Evolutionary conservation across 2,329 filamentous ascomycete genomes (phyloP), one percentile per base, ranked within the genome.

Genomic region (Acrodontium crateriforme): DNA sequence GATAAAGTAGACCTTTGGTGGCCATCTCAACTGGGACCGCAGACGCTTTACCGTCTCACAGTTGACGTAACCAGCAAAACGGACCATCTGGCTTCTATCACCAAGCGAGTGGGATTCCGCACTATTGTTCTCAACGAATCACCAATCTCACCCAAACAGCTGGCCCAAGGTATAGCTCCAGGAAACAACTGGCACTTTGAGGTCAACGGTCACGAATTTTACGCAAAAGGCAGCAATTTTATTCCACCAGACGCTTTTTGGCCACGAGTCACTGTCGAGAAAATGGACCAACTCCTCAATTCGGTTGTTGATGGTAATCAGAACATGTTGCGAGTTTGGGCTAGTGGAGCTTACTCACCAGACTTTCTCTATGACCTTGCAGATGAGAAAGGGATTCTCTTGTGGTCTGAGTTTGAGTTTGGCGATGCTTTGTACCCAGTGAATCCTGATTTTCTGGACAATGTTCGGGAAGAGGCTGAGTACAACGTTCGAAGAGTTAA

Each of bases 361-460:
- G 69, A 74, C 36, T 74, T 69, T 37, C 67, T 75, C 35, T 75
- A 70, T 39, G 69, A 74, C 31, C 52, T 74, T 7, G 71, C 70
- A 2, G 71, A 76, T 43, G 67, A 72, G 42, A 59, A 60, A 39
- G 71, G 71, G 2, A 58, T 76, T 4, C 50, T 75, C 5, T 54
- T 75, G 1, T 75, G 71, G 71, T 69, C 62, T 26, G 71, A 75
- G 34, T 74, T 75, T 35, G 59, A 75, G 40, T 75, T 73, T 41
- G 64, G 67, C 8, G 70, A 73, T 44, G 60, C 68, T 1, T 48
- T 74, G 3, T 75, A 75, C 41, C 71, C 71, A 0, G 60, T 67
- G 1, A 49, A 67, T 27, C 37, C 55, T 1, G 57, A 55, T 0
- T 75, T 73, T 38, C 45, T 74, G 1, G 63, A 66, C 4, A 73